Evolutionary conservation across 495 filamentous ascomycete species (phyloP), one percentile per base, ranked within the genome.

Genomic region (Amorphotheca resinae): DNA sequence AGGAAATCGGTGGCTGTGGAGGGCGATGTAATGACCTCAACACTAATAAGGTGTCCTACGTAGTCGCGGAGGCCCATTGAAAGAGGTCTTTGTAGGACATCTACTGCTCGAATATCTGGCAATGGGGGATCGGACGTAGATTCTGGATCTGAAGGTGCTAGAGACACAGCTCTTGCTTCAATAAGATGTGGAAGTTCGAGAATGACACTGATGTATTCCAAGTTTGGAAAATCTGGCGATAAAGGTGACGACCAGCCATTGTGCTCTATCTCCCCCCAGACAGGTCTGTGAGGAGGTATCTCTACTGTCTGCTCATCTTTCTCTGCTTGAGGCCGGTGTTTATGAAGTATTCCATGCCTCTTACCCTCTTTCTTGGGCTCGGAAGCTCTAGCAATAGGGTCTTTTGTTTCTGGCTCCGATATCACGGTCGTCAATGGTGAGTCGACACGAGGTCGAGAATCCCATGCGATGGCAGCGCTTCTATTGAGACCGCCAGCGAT

Each of bases 111-210:
- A 1, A 77, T 69, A 40, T 74, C 68, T 7, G 71, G 57, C 30
- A 59, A 23, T 5, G 66, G 62, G 20, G 62, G 62, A 2, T 66
- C 50, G 8, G 62, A 42, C 9, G 47, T 49, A 40, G 67, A 72
- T 12, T 54, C 46, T 4, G 64, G 61, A 43, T 87, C 80, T 0
- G 69, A 60, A 0, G 83, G 83, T 1, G 85, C 85, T 30, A 91
- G 68, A 0, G 86, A 82, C 9, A 91, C 77, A 5, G 87, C 91
- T 62, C 87, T 87, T 0, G 87, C 88, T 60, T 98, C 91, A 44
- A 98, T 87, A 17, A 98, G 68, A 53, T 94, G 82, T 1, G 89
- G 84, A 11, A 98, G 67, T 63, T 96, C 93, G 15, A 68, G 64
- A 9, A 98, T 73, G n/a, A 98, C 84, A 0, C 72, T 75, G 30